A percentile compares a stretch with the other conserved stretches of the same genome.
These are phyloP conservation scores for Calonectria pseudoturangicola DNA, from an alignment of 2,329 filamentous ascomycete species.

Conservation along the genomic window DNA sequence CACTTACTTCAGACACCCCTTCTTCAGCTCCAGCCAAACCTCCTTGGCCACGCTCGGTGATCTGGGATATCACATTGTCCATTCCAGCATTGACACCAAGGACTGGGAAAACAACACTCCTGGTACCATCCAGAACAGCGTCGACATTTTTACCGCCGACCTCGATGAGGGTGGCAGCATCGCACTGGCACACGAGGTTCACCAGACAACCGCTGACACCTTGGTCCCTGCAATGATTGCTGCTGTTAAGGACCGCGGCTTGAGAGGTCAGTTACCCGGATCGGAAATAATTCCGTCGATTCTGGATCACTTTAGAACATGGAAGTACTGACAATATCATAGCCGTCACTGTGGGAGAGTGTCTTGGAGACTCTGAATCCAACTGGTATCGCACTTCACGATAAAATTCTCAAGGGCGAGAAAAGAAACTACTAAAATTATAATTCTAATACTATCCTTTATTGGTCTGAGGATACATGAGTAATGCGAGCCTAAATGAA, in stretches of 20 bases:
- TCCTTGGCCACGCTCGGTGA: conserved; percentile 55
- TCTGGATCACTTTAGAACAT: no score
- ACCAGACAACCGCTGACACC: conserved; percentile 63
- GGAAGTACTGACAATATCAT: not conserved
- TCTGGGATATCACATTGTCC: conserved; percentile 70
- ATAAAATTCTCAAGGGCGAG: not conserved
- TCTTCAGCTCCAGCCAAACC: conserved; percentile 58
- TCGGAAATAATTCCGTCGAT: not conserved
- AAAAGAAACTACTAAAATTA: not conserved
- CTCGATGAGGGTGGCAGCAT: conserved; percentile 62
- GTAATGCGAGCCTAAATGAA: not conserved
- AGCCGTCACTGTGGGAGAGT: conserved; percentile 35
- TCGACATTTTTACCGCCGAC: conserved; percentile 54
- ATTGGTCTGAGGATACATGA: not conserved
- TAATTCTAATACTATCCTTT: conserved; percentile 11
- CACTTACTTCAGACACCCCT: conserved; percentile 62
- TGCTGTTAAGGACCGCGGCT: conserved; percentile 22
- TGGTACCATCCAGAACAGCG: conserved; percentile 64
- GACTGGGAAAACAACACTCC: conserved; percentile 71
- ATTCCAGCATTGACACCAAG: conserved; percentile 73
- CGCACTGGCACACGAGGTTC: conserved; percentile 69
- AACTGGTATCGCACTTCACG: conserved; percentile 36
- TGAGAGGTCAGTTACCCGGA: conserved; percentile 28
- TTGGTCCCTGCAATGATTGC: conserved; percentile 52
- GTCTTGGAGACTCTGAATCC: conserved; percentile 15